Evolutionary conservation across 371 early-diverging fungal species (phyloP).

Genomic region (Mortierella sp.): DNA sequence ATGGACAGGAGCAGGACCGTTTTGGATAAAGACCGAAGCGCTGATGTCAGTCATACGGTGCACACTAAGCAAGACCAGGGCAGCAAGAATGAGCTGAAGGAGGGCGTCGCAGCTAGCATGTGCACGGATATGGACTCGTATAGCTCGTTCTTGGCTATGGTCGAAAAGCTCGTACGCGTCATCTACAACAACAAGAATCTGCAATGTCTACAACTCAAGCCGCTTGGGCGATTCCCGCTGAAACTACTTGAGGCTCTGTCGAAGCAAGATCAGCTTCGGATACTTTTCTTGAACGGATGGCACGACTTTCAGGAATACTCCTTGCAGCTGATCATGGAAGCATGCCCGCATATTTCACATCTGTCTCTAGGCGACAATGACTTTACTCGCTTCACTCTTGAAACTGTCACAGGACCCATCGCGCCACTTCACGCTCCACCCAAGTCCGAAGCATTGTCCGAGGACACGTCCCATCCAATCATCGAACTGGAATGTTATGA

Average conservation of each 20-base stretch:
- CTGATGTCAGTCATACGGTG: background rate
- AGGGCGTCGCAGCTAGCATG: background rate
- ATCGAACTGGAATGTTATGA: conserved; percentile 25
- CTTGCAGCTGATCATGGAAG: conserved; percentile 30
- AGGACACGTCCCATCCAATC: background rate
- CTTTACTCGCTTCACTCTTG: conserved; percentile 34
- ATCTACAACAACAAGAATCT: conserved; percentile 20
- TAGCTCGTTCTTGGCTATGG: conserved; percentile 18
- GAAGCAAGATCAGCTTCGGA: conserved; percentile 5
- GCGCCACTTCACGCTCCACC: background rate
- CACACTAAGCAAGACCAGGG: background rate
- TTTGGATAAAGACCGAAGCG: background rate
- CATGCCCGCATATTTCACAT: conserved; percentile 23
- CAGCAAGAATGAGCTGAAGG: background rate
- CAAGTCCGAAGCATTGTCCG: background rate
- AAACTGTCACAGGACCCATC: background rate
- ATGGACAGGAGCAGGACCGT: background rate
- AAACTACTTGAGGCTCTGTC: conserved; percentile 19
- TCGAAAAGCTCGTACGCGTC: conserved; percentile 14
- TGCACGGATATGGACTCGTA: conserved; percentile 1
- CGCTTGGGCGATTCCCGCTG: conserved; percentile 25
- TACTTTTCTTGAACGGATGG: conserved; percentile 36
- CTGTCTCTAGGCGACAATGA: conserved; percentile 47
- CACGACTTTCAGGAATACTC: conserved; percentile 49
- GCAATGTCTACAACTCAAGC: conserved; percentile 20